Evolutionary conservation across 1,284 basidiomycete genomes (phyloP).

Genomic region (Irpex lacteus): DNA sequence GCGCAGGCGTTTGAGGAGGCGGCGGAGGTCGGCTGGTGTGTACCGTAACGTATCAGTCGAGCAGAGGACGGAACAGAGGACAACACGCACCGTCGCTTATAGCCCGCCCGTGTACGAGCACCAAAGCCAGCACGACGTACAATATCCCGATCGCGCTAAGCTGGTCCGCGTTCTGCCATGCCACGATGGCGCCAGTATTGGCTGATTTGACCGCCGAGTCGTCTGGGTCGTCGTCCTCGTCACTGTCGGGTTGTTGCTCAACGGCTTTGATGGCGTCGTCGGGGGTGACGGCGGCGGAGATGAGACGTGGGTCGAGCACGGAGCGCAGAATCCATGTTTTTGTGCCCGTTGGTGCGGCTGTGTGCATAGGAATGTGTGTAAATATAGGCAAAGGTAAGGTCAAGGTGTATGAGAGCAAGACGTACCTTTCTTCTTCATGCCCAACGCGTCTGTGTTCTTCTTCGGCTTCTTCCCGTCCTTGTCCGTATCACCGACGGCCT

Average conservation of each 20-base stretch:
- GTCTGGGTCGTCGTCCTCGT: slow-evolving; percentile 37
- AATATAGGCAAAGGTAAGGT: neutral
- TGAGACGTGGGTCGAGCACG: slow-evolving; percentile 49
- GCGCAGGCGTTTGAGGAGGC: slow-evolving; percentile 58
- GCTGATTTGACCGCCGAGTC: slow-evolving; percentile 23
- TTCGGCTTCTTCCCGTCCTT: neutral
- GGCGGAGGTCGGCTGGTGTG: slow-evolving; percentile 53
- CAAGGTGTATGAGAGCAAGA: neutral
- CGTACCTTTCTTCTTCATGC: slow-evolving; percentile 53
- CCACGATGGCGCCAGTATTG: slow-evolving; percentile 62
- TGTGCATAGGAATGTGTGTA: neutral
- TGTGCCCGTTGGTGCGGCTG: slow-evolving; percentile 54
- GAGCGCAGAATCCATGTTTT: slow-evolving; percentile 79
- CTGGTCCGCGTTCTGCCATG: slow-evolving; percentile 66
- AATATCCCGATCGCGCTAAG: slow-evolving; percentile 61
- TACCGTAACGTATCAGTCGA: neutral
- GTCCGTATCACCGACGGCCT: slow-evolving; percentile 50
- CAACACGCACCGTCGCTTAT: slow-evolving; percentile 59
- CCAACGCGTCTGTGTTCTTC: slow-evolving; percentile 42
- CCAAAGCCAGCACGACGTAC: slow-evolving; percentile 67
- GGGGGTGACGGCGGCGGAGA: slow-evolving; percentile 53
- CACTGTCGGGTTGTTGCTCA: slow-evolving; percentile 43
- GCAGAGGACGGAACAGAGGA: neutral
- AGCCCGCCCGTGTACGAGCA: slow-evolving; percentile 66
- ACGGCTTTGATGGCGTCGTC: slow-evolving; percentile 56